Evolutionary conservation across 371 early-diverging fungal genomes (phyloP), one percentile per base, ranked within the genome.

Genomic region (Funneliformis caledonium): DNA sequence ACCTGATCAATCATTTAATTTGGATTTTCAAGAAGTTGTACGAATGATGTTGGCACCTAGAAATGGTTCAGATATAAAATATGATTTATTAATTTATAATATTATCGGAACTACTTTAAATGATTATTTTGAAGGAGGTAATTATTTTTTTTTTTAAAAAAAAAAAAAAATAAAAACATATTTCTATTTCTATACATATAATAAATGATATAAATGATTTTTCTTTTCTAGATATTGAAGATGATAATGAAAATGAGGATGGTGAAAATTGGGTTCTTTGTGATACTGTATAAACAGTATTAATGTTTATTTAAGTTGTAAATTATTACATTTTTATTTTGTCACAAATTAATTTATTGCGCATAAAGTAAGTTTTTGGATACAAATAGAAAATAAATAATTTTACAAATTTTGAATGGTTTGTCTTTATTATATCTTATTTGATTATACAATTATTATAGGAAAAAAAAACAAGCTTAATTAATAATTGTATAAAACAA

Each of bases 211-310:
- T 26, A 26, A 62, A 31, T 14, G 26, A 11, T 22, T 31, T 69
- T 75, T 68, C 22, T 14, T 80, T 76, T 48, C 19, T 37, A 43
- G 80, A 80, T 16, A 47, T 47, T 50, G 76, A 74, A 31, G 81
- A 76, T 59, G 76, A 74, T 26, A 67, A 68, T 22, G 59, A 31
- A 43, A 52, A 68, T 42, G 37, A 52, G 80, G 78, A 45, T 19
- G 59, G 56, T 0, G 82, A 82, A 73, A 82, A 73, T 37, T 82
- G 82, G 82, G 82, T 79, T 65, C n/a, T 72, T 72, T 72, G 72
- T 72, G 72, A 72, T 48, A 72, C 70, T 69, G 70, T 69, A 69
- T 69, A 45, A 56, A 19, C 19, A 16, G 19, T n/a, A 56, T 47
- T 47, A 7, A 47, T 9, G 0, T 47, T 47, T 56, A 52, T 52